Evolutionary conservation across 1,139 yeast species (phyloP).

Genomic region (Pichiaceae sp.): DNA sequence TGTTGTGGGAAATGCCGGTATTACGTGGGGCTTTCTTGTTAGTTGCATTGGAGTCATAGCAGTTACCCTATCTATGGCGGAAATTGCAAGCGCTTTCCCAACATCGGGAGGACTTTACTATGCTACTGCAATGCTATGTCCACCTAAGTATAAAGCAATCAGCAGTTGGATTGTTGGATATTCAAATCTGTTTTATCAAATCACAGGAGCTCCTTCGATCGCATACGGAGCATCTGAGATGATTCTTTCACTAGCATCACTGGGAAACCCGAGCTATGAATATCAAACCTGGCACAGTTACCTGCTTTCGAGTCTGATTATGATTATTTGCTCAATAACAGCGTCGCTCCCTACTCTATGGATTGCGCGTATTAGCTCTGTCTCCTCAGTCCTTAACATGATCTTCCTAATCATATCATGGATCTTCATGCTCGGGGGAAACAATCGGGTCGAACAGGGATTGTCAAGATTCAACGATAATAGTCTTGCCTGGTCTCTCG

Average conservation of each 20-base stretch:
- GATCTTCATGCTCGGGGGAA: conserved; percentile 50
- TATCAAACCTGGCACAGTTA: conserved; percentile 45
- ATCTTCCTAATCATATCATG: conserved; percentile 46
- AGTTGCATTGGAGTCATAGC: conserved; percentile 40
- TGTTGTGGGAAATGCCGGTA: conserved; percentile 42
- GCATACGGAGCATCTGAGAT: conserved; percentile 53
- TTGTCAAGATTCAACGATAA: conserved; percentile 43
- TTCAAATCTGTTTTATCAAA: conserved; percentile 49
- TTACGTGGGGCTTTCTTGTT: conserved; percentile 47
- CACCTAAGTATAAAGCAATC: conserved; percentile 43
- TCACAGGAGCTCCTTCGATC: conserved; percentile 55
- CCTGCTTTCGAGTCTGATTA: conserved; percentile 43
- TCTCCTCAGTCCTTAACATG: conserved; percentile 46
- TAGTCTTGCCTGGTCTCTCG: conserved; percentile 46
- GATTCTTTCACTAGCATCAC: conserved; percentile 45
- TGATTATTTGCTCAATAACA: conserved; percentile 40
- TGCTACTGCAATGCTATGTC: conserved; percentile 39
- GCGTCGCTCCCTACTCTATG: conserved; percentile 45
- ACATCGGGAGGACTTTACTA: conserved; percentile 67
- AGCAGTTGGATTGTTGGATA: conserved; percentile 55
- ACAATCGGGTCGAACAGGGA: conserved; percentile 30
- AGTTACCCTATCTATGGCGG: conserved; percentile 53
- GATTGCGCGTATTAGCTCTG: conserved; percentile 47
- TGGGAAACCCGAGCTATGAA: conserved; percentile 26
- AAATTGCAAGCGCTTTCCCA: conserved; percentile 56